phyloP scores from a whole-genome alignment of 139 green algal species.

The Pleodorina starrii region DNA sequence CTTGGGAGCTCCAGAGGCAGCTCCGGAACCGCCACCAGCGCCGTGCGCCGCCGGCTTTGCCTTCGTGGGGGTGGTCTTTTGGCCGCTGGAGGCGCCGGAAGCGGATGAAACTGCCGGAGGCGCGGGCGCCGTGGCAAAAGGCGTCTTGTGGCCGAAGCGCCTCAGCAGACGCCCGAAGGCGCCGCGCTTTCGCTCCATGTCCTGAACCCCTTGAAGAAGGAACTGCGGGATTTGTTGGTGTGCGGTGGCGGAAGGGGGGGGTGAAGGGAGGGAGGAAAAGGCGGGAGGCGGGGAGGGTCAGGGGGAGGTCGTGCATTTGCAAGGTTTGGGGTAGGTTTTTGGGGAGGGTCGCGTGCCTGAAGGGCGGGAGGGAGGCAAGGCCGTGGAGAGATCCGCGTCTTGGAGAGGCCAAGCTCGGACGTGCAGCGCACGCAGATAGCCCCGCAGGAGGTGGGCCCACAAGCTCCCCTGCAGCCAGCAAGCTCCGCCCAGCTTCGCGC shows the following conservation, averaged over 20 bases:
- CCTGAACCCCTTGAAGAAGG: background rate
- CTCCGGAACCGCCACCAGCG: background rate
- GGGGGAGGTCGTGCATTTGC: no score
- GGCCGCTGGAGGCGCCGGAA: background rate
- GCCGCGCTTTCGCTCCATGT: constrained; percentile 21
- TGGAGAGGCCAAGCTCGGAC: no score
- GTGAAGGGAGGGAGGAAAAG: no score
- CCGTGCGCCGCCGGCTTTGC: background rate
- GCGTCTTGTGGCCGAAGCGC: background rate
- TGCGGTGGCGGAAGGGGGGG: background rate
- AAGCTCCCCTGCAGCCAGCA: no score
- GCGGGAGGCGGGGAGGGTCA: no score
- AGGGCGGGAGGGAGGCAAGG: no score
- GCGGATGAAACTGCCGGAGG: background rate
- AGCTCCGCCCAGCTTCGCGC: no score
- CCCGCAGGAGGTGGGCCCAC: no score
- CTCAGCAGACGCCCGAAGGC: background rate
- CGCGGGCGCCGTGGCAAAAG: background rate
- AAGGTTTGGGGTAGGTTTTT: no score
- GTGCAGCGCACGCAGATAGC: no score
- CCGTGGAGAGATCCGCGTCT: no score
- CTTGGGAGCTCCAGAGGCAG: background rate
- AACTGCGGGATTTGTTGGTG: background rate
- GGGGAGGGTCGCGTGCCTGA: no score
- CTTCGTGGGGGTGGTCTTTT: background rate